Evolutionary conservation across 768 basidiomycete species (phyloP), one percentile per base, ranked within the genome.

Genomic region (Phylloporus scabripes): DNA sequence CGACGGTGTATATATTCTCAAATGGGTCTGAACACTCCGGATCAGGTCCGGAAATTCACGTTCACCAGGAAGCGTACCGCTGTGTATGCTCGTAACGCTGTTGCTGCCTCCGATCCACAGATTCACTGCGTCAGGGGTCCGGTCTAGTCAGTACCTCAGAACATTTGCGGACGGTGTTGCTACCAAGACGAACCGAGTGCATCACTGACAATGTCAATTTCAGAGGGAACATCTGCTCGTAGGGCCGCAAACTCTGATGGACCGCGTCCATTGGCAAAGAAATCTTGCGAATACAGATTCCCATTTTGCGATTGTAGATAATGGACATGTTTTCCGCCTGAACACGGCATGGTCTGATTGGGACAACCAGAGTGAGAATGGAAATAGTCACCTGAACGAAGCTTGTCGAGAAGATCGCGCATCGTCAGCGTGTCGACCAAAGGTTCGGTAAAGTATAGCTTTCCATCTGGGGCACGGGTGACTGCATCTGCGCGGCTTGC

Each of bases 261-360:
- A 49, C 69, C 68, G 31, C 65, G 63, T 36, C 48, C 55, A 2
- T 59, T 54, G 11, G 71, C 62, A 54, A 75, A 77, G 58, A 70
- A 74, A 23, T 59, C 57, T 55, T 58, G 63, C 1, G 80, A 74
- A 58, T 79, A 91, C 21, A 95, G 51, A 64, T 96, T 97, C 8
- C 93, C 93, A 62, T 95, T 91, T 65, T 96, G 92, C 4, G 87
- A 89, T 64, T 96, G 93, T 3, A 96, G 73, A 64, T 95, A 95
- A 54, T 74, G 68, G 14, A 85, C 75, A 37, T 76, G 0, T 41
- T 46, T 28, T 69, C 60, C 48, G 31, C 50, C 51, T 46, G 28
- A 38, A 12, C 29, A 3, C 28, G 31, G 24, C 29, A 41, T 23
- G 18, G 18, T 55, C 38, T 43, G 38, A 43, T 23, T 20, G 26